Base-by-base conservation (phyloP, 257 asterid genomes). In the Orobanche coerulescens region DNA sequence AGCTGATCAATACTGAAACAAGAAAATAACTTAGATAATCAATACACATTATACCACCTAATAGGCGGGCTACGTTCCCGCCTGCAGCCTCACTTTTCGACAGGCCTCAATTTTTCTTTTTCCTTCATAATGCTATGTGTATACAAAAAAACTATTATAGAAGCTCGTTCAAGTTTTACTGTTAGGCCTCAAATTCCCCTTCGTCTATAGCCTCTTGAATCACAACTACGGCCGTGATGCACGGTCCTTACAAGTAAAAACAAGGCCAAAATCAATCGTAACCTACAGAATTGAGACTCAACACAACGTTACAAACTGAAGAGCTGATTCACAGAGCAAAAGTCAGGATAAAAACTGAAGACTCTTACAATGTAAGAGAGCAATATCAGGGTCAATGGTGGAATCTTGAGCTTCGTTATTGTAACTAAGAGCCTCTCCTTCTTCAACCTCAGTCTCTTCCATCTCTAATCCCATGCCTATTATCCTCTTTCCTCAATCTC, bases 321-420 rank as follows among this genome's bases (percentile, higher is more conserved):
- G 7, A 64, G 61, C 57, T 51, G 71, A 58, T 71, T 63, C 20
- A 46, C 19, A 30, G 24, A 62, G 57, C 16, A 3, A 12, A 62
- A 37, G 10, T 37, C 13, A 57, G 61, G 44, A 55, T 39, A 31
- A 55, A 23, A 43, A 64, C 24, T 19, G 11, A 26, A 67, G 36
- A 58, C 44, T 19, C 95, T 80, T 78, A 93, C 99, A 60, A 94
- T 78, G 87, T 94, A 87, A 77, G 99, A 90, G 93, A 66, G 88
- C 76, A 73, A 86, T 73, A 77, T 94, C 99, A 75, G 94, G 99
- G 87, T 94, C 99, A 82, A 84, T 74, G 73, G 80, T 64, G 64
- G 96, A 79, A 73, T 75, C 86, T 62, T 62, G 85, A 58, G 51
- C 79, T 39, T 57, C 79, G 36, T 76, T 75, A 6, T 70, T 76